Base-by-base conservation (phyloP, 352 stramenopile genomes). In the Globisporangium lucens region DNA sequence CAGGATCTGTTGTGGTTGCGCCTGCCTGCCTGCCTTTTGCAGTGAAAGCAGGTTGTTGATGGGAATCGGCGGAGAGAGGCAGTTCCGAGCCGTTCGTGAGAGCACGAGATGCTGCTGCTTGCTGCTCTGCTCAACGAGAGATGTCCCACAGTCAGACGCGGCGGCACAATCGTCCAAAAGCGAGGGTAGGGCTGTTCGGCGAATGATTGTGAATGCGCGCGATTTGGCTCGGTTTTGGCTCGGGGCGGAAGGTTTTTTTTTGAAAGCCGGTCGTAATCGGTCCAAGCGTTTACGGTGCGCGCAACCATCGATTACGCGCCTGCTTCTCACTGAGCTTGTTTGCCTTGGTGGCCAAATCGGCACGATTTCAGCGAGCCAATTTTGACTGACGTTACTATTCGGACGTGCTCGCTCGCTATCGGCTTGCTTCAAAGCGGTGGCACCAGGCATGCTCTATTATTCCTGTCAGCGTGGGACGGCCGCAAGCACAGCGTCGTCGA, bases 141-240 rank as follows among this genome's bases (percentile, higher is more conserved):
- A 51, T 51, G 43, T 51, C 43, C 43, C 43, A 51, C 43, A 51
- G 43, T n/a, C 43, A 51, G 43, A 51, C 15, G 43, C 43, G 43
- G 43, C 43, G 17, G 17, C 43, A 51, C 41, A 51, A 51, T 51
- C 17, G 41, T 9, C 13, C 38, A 43, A 47, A 47, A 47, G 20
- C 4, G 7, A 5, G 43, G 43, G 5, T 51, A 51, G 43, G 43
- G 43, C 7, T 17, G 36, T 38, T 38, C 35, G 35, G 13, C 12
- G 13, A 46, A 49, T 49, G 41, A 49, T 22, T 51, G 43, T 20
- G 43, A 51, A 51, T 22, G 43, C 20, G 43, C 17, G 17, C 15
- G 43, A 22, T 51, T 51, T 51, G 43, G 43, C 17, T 51, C 43
- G 43, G 43, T 49, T 51, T 51, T 51, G 43, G 43, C 17, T 51